Percentiles rank a stretch among this genome's conserved stretches.
Conservation (phyloP, 1,139 yeast species). For the Hyphopichia fennica region DNA sequence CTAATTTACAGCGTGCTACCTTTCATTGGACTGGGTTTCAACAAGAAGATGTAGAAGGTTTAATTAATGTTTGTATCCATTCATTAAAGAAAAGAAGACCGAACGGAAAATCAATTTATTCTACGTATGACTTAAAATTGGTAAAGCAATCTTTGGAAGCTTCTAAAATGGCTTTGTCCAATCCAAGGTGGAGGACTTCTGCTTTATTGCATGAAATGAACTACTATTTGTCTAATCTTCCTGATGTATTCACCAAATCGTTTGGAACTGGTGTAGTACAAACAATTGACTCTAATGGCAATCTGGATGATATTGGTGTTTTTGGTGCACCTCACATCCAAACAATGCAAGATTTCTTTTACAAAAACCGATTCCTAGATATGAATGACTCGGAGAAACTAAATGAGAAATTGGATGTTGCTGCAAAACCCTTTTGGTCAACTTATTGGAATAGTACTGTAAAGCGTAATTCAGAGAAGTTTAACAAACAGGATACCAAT, state of each 20-base stretch:
- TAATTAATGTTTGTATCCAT: slow-evolving; percentile 48
- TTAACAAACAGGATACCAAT: slow-evolving; percentile 26
- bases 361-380: slow-evolving; percentile 47
- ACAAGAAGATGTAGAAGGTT: slow-evolving; percentile 51
- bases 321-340: slow-evolving; percentile 65
- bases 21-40: slow-evolving; percentile 77
- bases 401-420: slow-evolving; percentile 25
- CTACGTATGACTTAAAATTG: slow-evolving; percentile 35
- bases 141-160: slow-evolving; percentile 41
- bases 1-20: slow-evolving; percentile 64
- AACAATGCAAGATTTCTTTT: slow-evolving; percentile 52
- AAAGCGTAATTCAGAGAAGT: slow-evolving; percentile 32
- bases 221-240: slow-evolving; percentile 48
- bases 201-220: slow-evolving; percentile 65
- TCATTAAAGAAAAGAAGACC: slow-evolving; percentile 37
- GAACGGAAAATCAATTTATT: slow-evolving; percentile 28
- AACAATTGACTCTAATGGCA: slow-evolving; percentile 11
- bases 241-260: slow-evolving; percentile 34
- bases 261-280: slow-evolving; percentile 45
- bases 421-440: slow-evolving; percentile 50
- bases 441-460: slow-evolving; percentile 48
- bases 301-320: slow-evolving; percentile 32
- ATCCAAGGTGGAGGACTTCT: slow-evolving; percentile 56
- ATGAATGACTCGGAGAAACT: slow-evolving; percentile 25
- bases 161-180: slow-evolving; percentile 49